A percentile compares a stretch with the other conserved stretches of the same genome.
phyloP scores from a whole-genome alignment of 2,329 filamentous ascomycete species.

The Chrysosporium queenslandicum region DNA sequence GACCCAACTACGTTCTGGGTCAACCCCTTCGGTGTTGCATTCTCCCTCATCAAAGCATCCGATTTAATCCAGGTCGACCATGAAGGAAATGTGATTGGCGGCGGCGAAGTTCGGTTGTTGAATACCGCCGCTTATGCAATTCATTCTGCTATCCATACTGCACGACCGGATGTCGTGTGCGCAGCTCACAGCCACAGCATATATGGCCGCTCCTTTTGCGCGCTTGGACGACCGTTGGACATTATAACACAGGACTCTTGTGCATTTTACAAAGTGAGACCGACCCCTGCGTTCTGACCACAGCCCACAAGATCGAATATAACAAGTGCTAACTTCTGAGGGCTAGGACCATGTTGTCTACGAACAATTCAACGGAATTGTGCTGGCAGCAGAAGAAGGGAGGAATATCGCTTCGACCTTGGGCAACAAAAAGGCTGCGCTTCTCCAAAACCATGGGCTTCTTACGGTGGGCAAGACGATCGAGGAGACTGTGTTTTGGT shows the following conservation, averaged over 20 bases:
- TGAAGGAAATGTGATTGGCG: conserved; percentile 52
- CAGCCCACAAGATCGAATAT: background rate
- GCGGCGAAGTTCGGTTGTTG: conserved; percentile 42
- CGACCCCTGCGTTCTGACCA: background rate
- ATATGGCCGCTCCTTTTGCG: conserved; percentile 40
- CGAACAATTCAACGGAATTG: conserved; percentile 44
- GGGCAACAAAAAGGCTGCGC: conserved; percentile 42
- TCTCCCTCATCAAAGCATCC: conserved; percentile 52
- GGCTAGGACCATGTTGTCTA: conserved; percentile 43
- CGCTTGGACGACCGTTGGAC: conserved; percentile 35
- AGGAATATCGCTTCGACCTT: conserved; percentile 42
- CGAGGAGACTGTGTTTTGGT: conserved; percentile 47
- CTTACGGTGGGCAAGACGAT: conserved; percentile 42
- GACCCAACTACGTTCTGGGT: conserved; percentile 55
- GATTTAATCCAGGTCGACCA: conserved; percentile 59
- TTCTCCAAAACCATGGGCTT: conserved; percentile 47
- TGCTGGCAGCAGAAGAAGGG: conserved; percentile 46
- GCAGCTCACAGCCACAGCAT: conserved; percentile 48
- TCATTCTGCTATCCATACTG: conserved; percentile 45
- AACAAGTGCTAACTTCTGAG: background rate
- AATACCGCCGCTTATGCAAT: conserved; percentile 45
- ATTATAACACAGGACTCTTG: conserved; percentile 40
- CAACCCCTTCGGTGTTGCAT: conserved; percentile 54
- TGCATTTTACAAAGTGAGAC: conserved; percentile 35
- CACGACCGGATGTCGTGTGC: conserved; percentile 46